Evolutionary conservation across 352 stramenopile species (phyloP).

Genomic region (Pythium sukuiense): DNA sequence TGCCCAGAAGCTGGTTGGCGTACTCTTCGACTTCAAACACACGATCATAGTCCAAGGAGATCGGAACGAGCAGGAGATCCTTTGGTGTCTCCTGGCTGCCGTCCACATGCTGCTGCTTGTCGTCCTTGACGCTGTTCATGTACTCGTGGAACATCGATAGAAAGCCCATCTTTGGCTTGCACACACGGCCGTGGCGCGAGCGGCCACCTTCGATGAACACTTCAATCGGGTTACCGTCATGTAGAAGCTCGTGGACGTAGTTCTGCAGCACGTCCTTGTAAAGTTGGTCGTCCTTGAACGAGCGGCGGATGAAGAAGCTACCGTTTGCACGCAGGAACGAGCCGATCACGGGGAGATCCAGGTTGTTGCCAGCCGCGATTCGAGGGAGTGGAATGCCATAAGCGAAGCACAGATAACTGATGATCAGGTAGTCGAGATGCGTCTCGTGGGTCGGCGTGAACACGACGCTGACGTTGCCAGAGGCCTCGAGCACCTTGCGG

Average conservation of each 20-base stretch:
- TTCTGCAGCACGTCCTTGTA: constrained; percentile 87
- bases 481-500: constrained; percentile 46
- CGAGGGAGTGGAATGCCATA: constrained; percentile 85
- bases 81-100: constrained; percentile 18
- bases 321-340: constrained; percentile 81
- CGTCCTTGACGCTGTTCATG: constrained; percentile 23
- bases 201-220: constrained; percentile 89
- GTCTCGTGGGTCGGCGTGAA: constrained; percentile 89
- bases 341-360: constrained; percentile 81
- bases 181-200: constrained; percentile 76
- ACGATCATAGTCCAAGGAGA: constrained; percentile 90
- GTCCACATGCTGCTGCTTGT: not conserved
- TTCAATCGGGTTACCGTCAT: constrained; percentile 82
- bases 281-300: constrained; percentile 63
- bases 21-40: constrained; percentile 89
- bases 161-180: constrained; percentile 70
- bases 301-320: constrained; percentile 90
- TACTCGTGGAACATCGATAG: constrained; percentile 75
- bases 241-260: constrained; percentile 83
- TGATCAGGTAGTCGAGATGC: constrained; percentile 90
- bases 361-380: constrained; percentile 87
- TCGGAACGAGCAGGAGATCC: constrained; percentile 73
- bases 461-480: constrained; percentile 64
- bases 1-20: constrained; percentile 82
- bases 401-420: constrained; percentile 89